phyloP scores from a whole-genome alignment of 352 stramenopile genomes.

The Saprolegnia parasitica region DNA sequence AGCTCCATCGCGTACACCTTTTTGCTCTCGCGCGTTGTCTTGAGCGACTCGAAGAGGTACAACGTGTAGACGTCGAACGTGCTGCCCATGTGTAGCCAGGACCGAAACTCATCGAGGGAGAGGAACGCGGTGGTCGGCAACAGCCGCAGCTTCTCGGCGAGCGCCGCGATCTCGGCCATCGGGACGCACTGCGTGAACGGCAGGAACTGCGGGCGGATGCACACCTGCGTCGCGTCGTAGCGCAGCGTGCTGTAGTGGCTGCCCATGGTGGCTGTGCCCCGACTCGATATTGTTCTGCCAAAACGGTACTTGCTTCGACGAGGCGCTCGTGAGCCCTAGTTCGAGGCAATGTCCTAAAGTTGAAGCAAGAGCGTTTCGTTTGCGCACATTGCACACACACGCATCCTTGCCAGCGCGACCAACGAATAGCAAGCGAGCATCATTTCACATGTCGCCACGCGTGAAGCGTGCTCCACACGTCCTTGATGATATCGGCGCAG shows the following conservation, averaged over 20 bases:
- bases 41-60: slow-evolving; percentile 21
- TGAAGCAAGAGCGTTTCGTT: no score
- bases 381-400: no score
- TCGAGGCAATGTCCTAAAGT: no score
- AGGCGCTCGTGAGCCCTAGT: no score
- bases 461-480: no score
- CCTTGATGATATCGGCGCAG: no score
- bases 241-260: slow-evolving; percentile 2
- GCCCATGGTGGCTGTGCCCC: neutral
- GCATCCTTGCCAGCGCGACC: no score
- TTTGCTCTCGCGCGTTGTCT: neutral
- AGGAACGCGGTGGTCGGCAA: slow-evolving; percentile 5
- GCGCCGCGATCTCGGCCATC: neutral
- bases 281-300: neutral
- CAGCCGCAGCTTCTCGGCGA: slow-evolving; percentile 8
- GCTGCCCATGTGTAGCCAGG: neutral
- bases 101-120: neutral
- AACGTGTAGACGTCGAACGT: slow-evolving; percentile 3
- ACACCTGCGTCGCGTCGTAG: slow-evolving; percentile 9
- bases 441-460: no score
- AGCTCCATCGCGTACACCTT: slow-evolving; percentile 21
- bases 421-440: no score
- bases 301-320: no score
- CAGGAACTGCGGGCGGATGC: neutral
- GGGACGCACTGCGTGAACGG: slow-evolving; percentile 9